Percentiles rank a stretch among this genome's conserved stretches.
Conservation (phyloP, 768 basidiomycete genomes). For the Termitomyces sp. region DNA sequence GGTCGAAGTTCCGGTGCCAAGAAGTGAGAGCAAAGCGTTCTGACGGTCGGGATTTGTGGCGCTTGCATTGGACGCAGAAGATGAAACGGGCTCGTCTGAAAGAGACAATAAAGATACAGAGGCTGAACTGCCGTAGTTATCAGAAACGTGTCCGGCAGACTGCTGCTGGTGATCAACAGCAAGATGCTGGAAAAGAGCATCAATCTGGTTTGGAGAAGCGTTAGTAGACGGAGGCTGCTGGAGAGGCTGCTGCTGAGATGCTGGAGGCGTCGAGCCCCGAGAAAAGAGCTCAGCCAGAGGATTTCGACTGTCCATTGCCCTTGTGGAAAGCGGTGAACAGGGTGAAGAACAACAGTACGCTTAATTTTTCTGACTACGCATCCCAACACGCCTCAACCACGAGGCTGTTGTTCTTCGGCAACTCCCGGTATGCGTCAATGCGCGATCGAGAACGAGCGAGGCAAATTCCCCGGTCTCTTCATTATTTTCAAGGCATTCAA, state of each 20-base stretch:
- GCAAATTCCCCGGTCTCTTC: no score
- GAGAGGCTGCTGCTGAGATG: conserved; percentile 24
- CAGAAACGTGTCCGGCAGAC: conserved; percentile 17
- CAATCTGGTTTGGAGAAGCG: conserved; percentile 57
- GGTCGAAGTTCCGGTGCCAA: conserved; percentile 40
- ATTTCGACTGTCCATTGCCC: conserved; percentile 40
- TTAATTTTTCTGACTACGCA: conserved; percentile 19
- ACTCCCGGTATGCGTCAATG: conserved; percentile 20
- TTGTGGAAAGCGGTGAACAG: conserved; percentile 11
- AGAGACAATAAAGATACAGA: conserved; percentile 39
- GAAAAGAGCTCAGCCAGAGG: conserved; percentile 50
- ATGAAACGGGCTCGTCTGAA: conserved; percentile 41
- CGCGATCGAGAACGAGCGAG: conserved; percentile 4
- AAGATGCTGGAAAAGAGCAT: conserved; percentile 64
- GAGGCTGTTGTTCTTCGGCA: conserved; percentile 36
- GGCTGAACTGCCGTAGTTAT: conserved; percentile 29
- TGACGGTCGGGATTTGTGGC: conserved; percentile 60
- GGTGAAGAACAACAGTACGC: conserved; percentile 8
- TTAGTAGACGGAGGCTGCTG: conserved; percentile 37
- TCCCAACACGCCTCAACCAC: conserved; percentile 41
- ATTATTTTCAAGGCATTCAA: no score
- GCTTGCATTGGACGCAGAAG: conserved; percentile 38
- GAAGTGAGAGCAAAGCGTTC: conserved; percentile 69
- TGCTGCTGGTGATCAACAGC: conserved; percentile 34
- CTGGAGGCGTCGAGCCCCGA: conserved; percentile 49